Evolutionary conservation across 805 yeast genomes (phyloP), one percentile per base, ranked within the genome.

Genomic region (Saturnispora besseyi): DNA sequence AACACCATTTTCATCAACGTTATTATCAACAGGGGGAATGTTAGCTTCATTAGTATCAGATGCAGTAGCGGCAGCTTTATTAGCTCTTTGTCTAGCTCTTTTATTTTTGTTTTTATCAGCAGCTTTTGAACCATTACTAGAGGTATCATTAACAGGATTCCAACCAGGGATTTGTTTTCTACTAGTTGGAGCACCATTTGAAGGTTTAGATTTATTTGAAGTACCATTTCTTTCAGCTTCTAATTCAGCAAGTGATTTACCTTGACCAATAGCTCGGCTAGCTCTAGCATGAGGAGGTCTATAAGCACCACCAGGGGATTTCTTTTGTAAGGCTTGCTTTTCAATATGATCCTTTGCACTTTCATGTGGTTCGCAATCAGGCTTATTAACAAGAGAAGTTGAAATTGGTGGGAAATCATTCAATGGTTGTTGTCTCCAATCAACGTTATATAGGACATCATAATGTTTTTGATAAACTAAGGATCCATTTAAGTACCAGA

Each of bases 211-310:
- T 34, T 48, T 48, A 9, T 36, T 36, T 18, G 50, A 45, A 13
- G 46, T 33, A 47, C 44, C 47, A 30, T 51, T 51, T 42, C 56
- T 56, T 45, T 61, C 62, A 46, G 68, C 67, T 64, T 81, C 86
- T 64, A 73, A 74, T 62, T 82, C 82, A 55, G 79, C 79, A 56
- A 81, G 67, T 5, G 85, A 70, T 50, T 80, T 74, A 37, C 74
- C 64, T 11, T 71, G 59, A 45, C 64, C 65, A 5, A 67, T 63
- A 18, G 70, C 65, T 18, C 64, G 62, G 45, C 66, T 73, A 65
- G 96, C 77, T 56, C 69, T 62, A 10, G 97, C 96, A 66, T 89
- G 96, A 2, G 99, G 99, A 24, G 99, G 99, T 65, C 95, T 80
- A 66, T 93, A 93, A 40, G 97, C 98, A 49, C 55, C 56, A 15